These are phyloP conservation scores for Trichoderma harzianum DNA, from an alignment of 2,329 filamentous ascomycete genomes.

Conservation along the genomic window DNA sequence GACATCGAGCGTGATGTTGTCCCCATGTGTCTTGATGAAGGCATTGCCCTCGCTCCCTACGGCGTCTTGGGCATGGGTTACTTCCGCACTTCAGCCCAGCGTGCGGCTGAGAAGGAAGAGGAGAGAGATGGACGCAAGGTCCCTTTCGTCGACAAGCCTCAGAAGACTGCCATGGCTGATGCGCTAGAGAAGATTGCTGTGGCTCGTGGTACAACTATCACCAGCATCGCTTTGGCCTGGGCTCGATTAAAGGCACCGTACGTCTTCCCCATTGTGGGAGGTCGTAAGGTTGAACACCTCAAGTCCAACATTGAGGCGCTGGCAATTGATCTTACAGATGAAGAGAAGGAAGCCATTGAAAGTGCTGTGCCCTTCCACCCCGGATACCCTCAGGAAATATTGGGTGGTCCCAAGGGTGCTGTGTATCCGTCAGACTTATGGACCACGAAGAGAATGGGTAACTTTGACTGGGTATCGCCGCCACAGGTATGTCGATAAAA, in stretches of 20 bases:
- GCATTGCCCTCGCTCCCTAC: slow-evolving; percentile 48
- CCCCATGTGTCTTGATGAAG: slow-evolving; percentile 32
- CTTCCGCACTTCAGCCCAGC: slow-evolving; percentile 10
- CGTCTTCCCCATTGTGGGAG: slow-evolving; percentile 60
- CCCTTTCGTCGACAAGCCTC: slow-evolving; percentile 7
- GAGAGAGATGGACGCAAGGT: slow-evolving; percentile 4
- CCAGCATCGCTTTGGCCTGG: slow-evolving; percentile 52
- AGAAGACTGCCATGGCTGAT: slow-evolving; percentile 24
- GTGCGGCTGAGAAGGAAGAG: not conserved
- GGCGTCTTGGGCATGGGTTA: slow-evolving; percentile 38
- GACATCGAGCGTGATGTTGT: slow-evolving; percentile 34
- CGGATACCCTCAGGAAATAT: slow-evolving; percentile 37
- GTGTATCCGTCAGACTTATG: not conserved
- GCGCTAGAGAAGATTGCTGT: slow-evolving; percentile 17
- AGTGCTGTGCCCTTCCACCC: slow-evolving; percentile 49
- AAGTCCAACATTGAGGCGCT: slow-evolving; percentile 58
- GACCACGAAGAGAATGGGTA: slow-evolving; percentile 7
- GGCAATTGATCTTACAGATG: slow-evolving; percentile 46
- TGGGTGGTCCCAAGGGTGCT: slow-evolving; percentile 1
- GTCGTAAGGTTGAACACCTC: slow-evolving; percentile 59
- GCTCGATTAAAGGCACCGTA: slow-evolving; percentile 58
- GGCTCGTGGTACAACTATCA: slow-evolving; percentile 14
- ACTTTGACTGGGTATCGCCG: slow-evolving; percentile 13
- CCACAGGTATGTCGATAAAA: slow-evolving; percentile 1
- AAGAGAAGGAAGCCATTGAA: slow-evolving; percentile 57